phyloP scores from a whole-genome alignment of 805 yeast genomes.

The Komagataella pastoris region DNA sequence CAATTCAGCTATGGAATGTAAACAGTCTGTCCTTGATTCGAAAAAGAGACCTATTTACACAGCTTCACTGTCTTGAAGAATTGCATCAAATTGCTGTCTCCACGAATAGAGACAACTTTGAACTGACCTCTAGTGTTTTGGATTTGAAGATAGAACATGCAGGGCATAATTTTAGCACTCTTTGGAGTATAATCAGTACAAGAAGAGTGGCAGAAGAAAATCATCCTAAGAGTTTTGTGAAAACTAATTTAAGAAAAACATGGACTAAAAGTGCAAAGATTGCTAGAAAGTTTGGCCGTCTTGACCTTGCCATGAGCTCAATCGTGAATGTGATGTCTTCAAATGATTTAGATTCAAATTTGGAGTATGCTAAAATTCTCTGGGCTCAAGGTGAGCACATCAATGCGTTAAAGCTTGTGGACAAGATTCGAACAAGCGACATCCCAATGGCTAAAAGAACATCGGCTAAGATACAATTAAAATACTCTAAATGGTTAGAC shows the following conservation, averaged over 20 bases:
- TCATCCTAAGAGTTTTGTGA: constrained; percentile 25
- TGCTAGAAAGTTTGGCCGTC: constrained; percentile 53
- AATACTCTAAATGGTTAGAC: constrained; percentile 83
- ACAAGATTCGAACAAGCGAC: constrained; percentile 17
- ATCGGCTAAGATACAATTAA: constrained; percentile 41
- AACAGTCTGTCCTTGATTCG: constrained; percentile 37
- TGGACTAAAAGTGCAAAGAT: constrained; percentile 48
- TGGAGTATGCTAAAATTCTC: constrained; percentile 68
- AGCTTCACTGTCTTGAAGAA: constrained; percentile 51
- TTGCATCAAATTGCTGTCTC: constrained; percentile 24
- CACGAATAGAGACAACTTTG: constrained; percentile 5
- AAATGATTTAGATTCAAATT: constrained; percentile 33
- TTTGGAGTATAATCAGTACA: constrained; percentile 44
- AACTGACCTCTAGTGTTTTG: constrained; percentile 3
- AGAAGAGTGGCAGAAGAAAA: constrained; percentile 32
- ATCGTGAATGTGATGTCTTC: constrained; percentile 45
- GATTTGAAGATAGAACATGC: constrained; percentile 13
- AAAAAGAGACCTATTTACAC: constrained; percentile 30
- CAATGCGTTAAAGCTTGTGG: constrained; percentile 62
- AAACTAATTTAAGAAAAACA: constrained; percentile 28
- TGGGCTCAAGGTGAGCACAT: constrained; percentile 88
- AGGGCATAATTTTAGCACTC: constrained; percentile 45
- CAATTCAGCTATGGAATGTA: constrained; percentile 38
- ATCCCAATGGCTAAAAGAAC: constrained; percentile 2
- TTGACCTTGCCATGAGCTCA: constrained; percentile 60